These are phyloP conservation scores for Trametes elegans DNA, from an alignment of 768 basidiomycete species.

Conservation along the genomic window DNA sequence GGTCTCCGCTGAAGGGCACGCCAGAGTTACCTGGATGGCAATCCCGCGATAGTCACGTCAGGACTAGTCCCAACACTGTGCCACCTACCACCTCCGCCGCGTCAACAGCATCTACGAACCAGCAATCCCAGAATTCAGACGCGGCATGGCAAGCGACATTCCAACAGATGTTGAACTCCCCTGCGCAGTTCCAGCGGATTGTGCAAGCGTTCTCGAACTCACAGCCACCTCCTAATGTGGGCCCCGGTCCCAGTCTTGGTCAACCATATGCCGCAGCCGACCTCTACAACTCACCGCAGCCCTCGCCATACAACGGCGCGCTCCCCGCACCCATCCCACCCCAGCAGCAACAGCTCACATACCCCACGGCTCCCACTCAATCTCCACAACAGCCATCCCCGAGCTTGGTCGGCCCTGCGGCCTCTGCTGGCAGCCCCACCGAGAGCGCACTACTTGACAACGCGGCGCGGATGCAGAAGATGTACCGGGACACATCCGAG, in stretches of 20 bases:
- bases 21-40: neutral
- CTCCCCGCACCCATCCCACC: neutral
- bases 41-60: neutral
- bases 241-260: neutral
- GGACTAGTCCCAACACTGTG: neutral
- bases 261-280: neutral
- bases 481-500: conserved; percentile 59
- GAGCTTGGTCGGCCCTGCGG: neutral
- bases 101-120: too few species aligned
- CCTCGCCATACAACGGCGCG: conserved; percentile 3
- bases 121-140: conserved; percentile 40
- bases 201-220: conserved; percentile 24
- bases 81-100: too few species aligned
- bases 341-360: conserved; percentile 27
- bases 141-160: conserved; percentile 48
- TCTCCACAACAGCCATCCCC: too few species aligned
- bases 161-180: conserved; percentile 48
- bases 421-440: too few species aligned
- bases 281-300: neutral
- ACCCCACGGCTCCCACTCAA: conserved; percentile 24
- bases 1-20: neutral
- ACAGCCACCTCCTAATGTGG: conserved; percentile 11
- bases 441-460: conserved; percentile 32
- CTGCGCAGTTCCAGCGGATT: conserved; percentile 58
- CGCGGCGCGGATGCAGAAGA: conserved; percentile 45